Conservation (phyloP, 345 rosid genomes). For the Aegle marmelos region DNA sequence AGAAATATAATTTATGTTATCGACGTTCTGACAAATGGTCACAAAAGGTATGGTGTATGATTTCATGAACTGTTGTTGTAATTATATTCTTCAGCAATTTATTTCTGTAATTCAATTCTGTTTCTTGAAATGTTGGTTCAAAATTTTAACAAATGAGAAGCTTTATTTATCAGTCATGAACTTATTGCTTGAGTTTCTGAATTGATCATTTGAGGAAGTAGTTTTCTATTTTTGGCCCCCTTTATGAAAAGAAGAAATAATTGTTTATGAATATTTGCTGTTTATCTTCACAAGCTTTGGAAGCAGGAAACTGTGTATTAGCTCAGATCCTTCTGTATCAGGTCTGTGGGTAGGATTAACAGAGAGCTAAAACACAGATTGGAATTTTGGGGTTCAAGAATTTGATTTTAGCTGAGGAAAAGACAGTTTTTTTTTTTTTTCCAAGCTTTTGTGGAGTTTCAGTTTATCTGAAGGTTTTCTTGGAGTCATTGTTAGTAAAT, state of each 20-base stretch:
- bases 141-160: background rate
- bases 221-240: background rate
- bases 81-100: background rate
- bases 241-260: background rate
- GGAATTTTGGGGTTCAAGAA: background rate
- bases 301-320: background rate
- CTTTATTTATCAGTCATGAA: background rate
- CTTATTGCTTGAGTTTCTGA: background rate
- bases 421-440: background rate
- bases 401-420: background rate
- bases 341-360: background rate
- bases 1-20: conserved; percentile 18
- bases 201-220: background rate
- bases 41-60: background rate
- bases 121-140: background rate
- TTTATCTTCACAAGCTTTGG: background rate
- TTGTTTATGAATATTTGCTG: background rate
- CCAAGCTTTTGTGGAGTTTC: background rate
- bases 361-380: background rate
- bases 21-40: background rate
- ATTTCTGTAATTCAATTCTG: background rate
- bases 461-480: background rate
- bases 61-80: conserved; percentile 13
- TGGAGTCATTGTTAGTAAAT: background rate
- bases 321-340: background rate